Conservation (phyloP, 2,329 filamentous ascomycete species). For the Aspergillus aculeatus region DNA sequence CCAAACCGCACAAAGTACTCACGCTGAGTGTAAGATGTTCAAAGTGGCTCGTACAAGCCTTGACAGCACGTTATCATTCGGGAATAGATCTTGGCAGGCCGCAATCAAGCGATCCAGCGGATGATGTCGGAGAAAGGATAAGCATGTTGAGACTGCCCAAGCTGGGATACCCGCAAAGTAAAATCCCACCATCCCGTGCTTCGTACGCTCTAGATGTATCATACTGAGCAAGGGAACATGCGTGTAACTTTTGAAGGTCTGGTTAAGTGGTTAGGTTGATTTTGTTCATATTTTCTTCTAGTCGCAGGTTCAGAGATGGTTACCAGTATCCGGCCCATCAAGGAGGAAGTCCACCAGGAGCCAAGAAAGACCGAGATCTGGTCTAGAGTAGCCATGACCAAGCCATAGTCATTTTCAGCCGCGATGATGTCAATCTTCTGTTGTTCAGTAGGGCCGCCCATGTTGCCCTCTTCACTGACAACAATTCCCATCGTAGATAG, state of each 20-base stretch:
- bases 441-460: conserved; percentile 37
- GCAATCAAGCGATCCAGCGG: conserved; percentile 36
- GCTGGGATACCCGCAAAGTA: conserved; percentile 44
- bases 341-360: conserved; percentile 43
- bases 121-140: conserved; percentile 41
- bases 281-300: not conserved
- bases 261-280: not conserved
- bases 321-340: conserved; percentile 41
- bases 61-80: conserved; percentile 27
- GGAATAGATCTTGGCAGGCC: conserved; percentile 27
- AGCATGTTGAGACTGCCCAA: conserved; percentile 37
- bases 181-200: conserved; percentile 36
- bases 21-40: conserved; percentile 30
- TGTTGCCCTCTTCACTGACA: conserved; percentile 42
- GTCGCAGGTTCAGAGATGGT: conserved; percentile 5
- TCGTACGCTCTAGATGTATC: conserved; percentile 37
- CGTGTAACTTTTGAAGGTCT: conserved; percentile 43
- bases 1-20: conserved; percentile 15
- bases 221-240: conserved; percentile 37
- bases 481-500: conserved; percentile 51
- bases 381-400: conserved; percentile 43
- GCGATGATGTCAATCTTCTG: conserved; percentile 39
- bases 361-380: conserved; percentile 42
- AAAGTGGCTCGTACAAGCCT: conserved; percentile 29
- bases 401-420: conserved; percentile 45